Evolutionary conservation across 208 protist genomes (phyloP), one percentile per base, ranked within the genome.

Genomic region (Sergeia podlipaevii): DNA sequence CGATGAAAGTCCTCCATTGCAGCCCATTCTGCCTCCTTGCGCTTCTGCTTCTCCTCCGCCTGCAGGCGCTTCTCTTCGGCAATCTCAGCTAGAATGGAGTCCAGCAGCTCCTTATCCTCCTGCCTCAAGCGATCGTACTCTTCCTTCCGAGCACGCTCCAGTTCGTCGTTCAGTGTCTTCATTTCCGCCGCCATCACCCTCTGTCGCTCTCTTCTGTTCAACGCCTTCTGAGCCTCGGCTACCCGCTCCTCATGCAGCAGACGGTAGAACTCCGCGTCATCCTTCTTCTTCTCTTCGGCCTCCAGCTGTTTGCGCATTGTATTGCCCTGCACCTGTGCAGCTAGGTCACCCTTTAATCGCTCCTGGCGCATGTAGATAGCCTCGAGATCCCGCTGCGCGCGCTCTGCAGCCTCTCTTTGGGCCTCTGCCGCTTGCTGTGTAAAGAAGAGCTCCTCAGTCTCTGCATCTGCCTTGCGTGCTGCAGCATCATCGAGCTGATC

Each of bases 291-390:
- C 62, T 73, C 66, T 34, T 68, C 71, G 32, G 55, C 44, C 56
- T 54, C 61, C 3, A 60, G 32, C n/a, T 60, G 62, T 15, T 64
- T 44, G n/a, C 83, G 87, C 27, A 62, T 30, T 8, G 34, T n/a
- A 49, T 94, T 91, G n/a, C 78, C 80, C 28, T 58, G 63, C 51
- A 86, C 73, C 76, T 94, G 87, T 23, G 76, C 70, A 0, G 60
- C 78, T n/a, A 94, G 77, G 43, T 88, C 87, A 0, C 29, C 60
- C 21, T 70, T 51, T 33, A 83, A 58, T 24, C 54, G 45, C 68
- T 86, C 49, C 24, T 36, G 58, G 18, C 64, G 77, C 13, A 17
- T 21, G 63, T 91, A 76, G n/a, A 51, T 47, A 38, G 26, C 32
- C 60, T 91, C 80, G 10, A 90, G 66, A 38, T 90, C 82, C 1